Percentiles rank a stretch among this genome's conserved stretches.
Conservation (phyloP, 73 alveolate species). For the Uronychia setigera region DNA sequence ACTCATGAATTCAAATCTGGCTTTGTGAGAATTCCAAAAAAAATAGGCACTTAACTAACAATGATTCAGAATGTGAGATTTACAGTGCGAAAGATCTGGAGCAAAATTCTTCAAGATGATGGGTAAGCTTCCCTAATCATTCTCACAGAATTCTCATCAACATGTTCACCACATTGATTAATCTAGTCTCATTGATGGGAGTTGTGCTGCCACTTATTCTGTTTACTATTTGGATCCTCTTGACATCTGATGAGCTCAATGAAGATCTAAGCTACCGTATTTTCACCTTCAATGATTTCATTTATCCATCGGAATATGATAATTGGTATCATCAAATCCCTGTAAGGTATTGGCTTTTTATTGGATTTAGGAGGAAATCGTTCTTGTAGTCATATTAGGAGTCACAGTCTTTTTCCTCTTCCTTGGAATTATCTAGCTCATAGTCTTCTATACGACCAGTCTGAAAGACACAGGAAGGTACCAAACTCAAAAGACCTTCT, state of each 20-base stretch:
- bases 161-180: background rate
- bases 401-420: background rate
- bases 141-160: background rate
- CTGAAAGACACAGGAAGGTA: constrained; percentile 12
- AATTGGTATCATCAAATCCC: constrained; percentile 21
- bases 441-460: constrained; percentile 12
- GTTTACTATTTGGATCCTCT: background rate
- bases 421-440: constrained; percentile 12
- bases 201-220: background rate
- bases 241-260: background rate
- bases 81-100: background rate
- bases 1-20: background rate
- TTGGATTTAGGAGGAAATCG: too few species aligned
- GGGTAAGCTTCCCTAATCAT: background rate
- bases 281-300: background rate
- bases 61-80: background rate
- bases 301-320: background rate
- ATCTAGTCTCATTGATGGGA: background rate
- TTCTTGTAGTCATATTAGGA: background rate
- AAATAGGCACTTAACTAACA: background rate
- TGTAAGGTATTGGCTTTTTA: background rate
- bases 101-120: background rate
- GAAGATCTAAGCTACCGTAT: background rate
- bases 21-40: background rate
- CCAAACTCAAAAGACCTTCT: background rate